These are phyloP conservation scores for Brettanomyces sp. DNA, from an alignment of 805 yeast genomes.

Conservation along the genomic window DNA sequence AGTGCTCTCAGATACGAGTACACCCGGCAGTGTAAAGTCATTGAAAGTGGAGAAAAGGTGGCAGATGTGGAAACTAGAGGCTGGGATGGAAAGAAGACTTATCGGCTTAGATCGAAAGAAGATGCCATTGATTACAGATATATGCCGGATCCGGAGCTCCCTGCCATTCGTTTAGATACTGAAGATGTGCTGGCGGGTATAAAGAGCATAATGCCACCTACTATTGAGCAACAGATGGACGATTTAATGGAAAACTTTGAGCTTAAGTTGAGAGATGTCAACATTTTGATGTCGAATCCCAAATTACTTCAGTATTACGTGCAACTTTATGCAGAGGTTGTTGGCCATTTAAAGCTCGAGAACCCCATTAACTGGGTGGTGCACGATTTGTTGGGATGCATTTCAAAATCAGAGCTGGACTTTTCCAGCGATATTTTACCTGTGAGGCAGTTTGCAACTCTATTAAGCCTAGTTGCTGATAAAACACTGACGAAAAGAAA, in stretches of 20 bases:
- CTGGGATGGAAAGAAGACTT: slow-evolving; percentile 76
- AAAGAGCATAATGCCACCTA: slow-evolving; percentile 34
- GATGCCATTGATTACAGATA: slow-evolving; percentile 80
- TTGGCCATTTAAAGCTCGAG: slow-evolving; percentile 27
- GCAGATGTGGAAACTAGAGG: slow-evolving; percentile 65
- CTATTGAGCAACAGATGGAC: slow-evolving; percentile 52
- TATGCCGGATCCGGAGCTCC: slow-evolving; percentile 90
- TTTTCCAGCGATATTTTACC: slow-evolving; percentile 28
- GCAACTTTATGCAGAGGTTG: slow-evolving; percentile 25
- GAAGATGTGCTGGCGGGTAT: slow-evolving; percentile 34
- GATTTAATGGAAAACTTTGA: slow-evolving; percentile 34
- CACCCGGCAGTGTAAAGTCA: slow-evolving; percentile 49
- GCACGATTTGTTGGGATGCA: slow-evolving; percentile 68
- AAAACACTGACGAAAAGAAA: slow-evolving; percentile 52
- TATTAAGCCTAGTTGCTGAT: slow-evolving; percentile 40
- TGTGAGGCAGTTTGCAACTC: slow-evolving; percentile 38
- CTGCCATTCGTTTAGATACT: slow-evolving; percentile 39
- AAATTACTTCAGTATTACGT: slow-evolving; percentile 44
- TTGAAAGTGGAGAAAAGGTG: slow-evolving; percentile 26
- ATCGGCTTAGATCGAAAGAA: slow-evolving; percentile 67
- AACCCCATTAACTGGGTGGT: slow-evolving; percentile 65
- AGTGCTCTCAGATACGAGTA: slow-evolving; percentile 71
- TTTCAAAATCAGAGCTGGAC: slow-evolving; percentile 38
- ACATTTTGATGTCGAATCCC: slow-evolving; percentile 47
- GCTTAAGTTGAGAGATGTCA: slow-evolving; percentile 66